Evolutionary conservation across 1,284 basidiomycete species (phyloP), one percentile per base, ranked within the genome.

Genomic region (Melampsora larici-populina): DNA sequence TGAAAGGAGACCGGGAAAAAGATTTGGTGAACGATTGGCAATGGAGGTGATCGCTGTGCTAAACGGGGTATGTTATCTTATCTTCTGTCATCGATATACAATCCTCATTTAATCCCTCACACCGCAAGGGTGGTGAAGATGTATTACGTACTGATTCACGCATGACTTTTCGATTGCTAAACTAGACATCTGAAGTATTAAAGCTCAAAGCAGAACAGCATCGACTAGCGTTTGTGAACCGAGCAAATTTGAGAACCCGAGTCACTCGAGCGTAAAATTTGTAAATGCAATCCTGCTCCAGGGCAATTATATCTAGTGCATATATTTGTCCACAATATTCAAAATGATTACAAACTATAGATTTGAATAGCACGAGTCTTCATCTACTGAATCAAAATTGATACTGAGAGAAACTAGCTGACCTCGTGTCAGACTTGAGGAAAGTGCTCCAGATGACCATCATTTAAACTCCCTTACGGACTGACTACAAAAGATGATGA

Each of bases 201-300:
- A 63, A 55, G 48, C 60, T 77, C 29, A 77, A 77, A 40, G 75
- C 75, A 63, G 75, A 77, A 63, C 67, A 70, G n/a, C 75, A 77
- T 51, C 36, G 60, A 64, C 43, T 77, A 69, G 75, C 75, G 3
- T 70, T 63, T 29, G 55, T 77, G 55, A 77, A 77, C 51, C 55
- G 75, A 70, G 75, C 75, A 2, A 77, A 77, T 43, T 43, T 77
- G 18, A 65, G 75, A n/a, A 76, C 73, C 18, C 49, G 73, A 46
- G 65, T 65, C 26, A 76, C 73, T 43, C 73, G 73, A 60, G 73
- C 73, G 33, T 76, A 51, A 76, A 33, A 48, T 6, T 64, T 31
- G 13, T 18, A 55, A 55, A 55, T 21, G 51, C 24, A 24, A 55
- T 55, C 36, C 36, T 36, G 36, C 9, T 36, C n/a, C n/a, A n/a